phyloP scores from a whole-genome alignment of 148 eudicot genomes.

The Silene conica region DNA sequence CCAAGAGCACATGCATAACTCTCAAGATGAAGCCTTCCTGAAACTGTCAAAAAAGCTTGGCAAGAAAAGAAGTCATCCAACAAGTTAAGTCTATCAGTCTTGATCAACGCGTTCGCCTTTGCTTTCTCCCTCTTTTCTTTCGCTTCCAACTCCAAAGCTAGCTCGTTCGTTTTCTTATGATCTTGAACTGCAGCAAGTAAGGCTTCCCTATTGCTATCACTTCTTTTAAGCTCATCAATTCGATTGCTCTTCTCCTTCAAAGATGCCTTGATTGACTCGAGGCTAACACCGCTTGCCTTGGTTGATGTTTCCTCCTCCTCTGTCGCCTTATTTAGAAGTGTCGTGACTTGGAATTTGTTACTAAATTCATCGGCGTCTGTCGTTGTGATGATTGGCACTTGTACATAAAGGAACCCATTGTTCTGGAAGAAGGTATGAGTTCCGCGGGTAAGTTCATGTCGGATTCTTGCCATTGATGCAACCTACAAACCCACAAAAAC shows the following conservation, averaged over 20 bases:
- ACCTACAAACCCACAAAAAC: slow-evolving; percentile 42
- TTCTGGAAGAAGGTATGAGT: slow-evolving; percentile 65
- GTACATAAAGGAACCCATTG: slow-evolving; percentile 66
- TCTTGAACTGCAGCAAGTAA: slow-evolving; percentile 64
- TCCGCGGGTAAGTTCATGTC: slow-evolving; percentile 54
- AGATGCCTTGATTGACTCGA: slow-evolving; percentile 55
- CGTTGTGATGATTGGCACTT: slow-evolving; percentile 74
- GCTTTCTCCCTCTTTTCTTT: slow-evolving; percentile 37
- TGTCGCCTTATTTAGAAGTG: slow-evolving; percentile 33
- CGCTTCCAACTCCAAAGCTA: slow-evolving; percentile 50
- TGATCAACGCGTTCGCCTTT: slow-evolving; percentile 16
- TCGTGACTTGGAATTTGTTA: slow-evolving; percentile 60
- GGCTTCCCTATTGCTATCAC: slow-evolving; percentile 70
- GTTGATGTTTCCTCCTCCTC: slow-evolving; percentile 18
- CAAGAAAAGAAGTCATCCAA: slow-evolving; percentile 63
- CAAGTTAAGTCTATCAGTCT: slow-evolving; percentile 29
- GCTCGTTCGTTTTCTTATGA: slow-evolving; percentile 55
- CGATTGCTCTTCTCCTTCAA: slow-evolving; percentile 49
- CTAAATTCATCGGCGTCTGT: slow-evolving; percentile 56
- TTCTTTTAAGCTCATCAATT: slow-evolving; percentile 69
- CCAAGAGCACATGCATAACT: slow-evolving; percentile 87
- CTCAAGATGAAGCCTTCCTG: slow-evolving; percentile 90
- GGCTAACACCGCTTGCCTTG: slow-evolving; percentile 26
- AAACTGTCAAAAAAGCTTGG: slow-evolving; percentile 54
- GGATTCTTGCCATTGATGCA: slow-evolving; percentile 71